Evolutionary conservation across 73 alveolate species (phyloP).

Genomic region (Paramecium bursaria): DNA sequence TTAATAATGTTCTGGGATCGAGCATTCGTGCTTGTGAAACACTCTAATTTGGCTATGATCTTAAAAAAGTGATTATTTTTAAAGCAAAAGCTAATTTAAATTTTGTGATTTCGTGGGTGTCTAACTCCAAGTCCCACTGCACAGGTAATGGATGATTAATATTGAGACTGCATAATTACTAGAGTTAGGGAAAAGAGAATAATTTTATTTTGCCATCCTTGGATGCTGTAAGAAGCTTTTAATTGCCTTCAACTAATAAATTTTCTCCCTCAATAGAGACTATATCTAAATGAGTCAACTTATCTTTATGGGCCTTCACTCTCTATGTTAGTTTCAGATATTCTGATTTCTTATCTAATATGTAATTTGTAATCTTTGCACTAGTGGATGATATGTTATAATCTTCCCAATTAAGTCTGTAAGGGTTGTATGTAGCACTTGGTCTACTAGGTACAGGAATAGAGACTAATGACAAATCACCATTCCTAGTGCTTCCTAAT

Average conservation of each 20-base stretch:
- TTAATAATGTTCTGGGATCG: constrained; percentile 12
- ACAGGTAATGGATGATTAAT: constrained; percentile 65
- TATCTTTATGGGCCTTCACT: constrained; percentile 19
- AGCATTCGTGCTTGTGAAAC: constrained; percentile 20
- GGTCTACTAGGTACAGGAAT: background rate
- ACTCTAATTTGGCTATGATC: constrained; percentile 42
- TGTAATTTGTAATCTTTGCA: constrained; percentile 20
- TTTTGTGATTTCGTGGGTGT: constrained; percentile 60
- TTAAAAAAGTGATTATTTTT: constrained; percentile 38
- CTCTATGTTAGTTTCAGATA: background rate
- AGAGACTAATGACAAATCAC: background rate
- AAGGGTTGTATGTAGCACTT: constrained; percentile 1
- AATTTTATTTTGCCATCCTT: constrained; percentile 37
- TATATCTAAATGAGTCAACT: constrained; percentile 12
- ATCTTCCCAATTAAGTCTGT: constrained; percentile 44
- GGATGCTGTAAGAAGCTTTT: constrained; percentile 2
- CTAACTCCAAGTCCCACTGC: constrained; percentile 29
- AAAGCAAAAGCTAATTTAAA: constrained; percentile 52
- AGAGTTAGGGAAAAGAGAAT: constrained; percentile 18
- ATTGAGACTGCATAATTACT: constrained; percentile 33
- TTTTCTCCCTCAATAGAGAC: constrained; percentile 40
- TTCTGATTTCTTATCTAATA: background rate
- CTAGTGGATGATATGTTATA: constrained; percentile 6
- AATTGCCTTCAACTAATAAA: constrained; percentile 21
- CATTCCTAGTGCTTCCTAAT: constrained; percentile 13